phyloP scores from a whole-genome alignment of 352 stramenopile species.

The Pythium graminicola region DNA sequence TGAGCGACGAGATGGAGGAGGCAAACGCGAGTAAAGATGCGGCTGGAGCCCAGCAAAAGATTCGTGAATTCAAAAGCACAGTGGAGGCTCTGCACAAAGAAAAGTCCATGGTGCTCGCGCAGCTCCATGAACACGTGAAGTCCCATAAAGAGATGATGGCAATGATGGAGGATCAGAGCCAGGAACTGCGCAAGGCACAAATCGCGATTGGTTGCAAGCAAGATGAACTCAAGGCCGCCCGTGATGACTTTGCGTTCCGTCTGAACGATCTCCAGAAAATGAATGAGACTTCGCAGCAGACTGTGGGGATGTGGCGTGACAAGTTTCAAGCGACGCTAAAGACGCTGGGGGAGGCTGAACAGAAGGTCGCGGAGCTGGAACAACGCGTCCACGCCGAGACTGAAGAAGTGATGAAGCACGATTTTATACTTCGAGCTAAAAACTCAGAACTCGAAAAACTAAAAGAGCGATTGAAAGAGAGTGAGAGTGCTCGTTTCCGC shows the following conservation, averaged over 20 bases:
- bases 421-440: slow-evolving; percentile 46
- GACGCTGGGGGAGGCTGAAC: slow-evolving; percentile 26
- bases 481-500: slow-evolving; percentile 30
- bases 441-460: slow-evolving; percentile 40
- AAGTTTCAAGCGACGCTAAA: slow-evolving; percentile 45
- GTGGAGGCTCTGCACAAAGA: slow-evolving; percentile 56
- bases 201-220: slow-evolving; percentile 31
- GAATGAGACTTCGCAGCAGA: slow-evolving; percentile 38
- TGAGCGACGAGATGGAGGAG: slow-evolving; percentile 22
- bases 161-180: slow-evolving; percentile 42
- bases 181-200: slow-evolving; percentile 50
- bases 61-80: slow-evolving; percentile 41
- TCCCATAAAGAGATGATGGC: slow-evolving; percentile 39
- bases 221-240: slow-evolving; percentile 35
- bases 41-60: slow-evolving; percentile 19
- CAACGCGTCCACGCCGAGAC: slow-evolving; percentile 30
- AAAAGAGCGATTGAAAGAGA: slow-evolving; percentile 45
- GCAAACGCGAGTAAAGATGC: not conserved
- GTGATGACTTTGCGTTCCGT: slow-evolving; percentile 33
- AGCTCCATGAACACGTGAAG: slow-evolving; percentile 51
- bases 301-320: slow-evolving; percentile 38
- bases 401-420: slow-evolving; percentile 59
- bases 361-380: slow-evolving; percentile 39
- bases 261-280: slow-evolving; percentile 30
- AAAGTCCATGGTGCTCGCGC: slow-evolving; percentile 44